Evolutionary conservation across 441 rosid genomes (phyloP), one percentile per base, ranked within the genome.

Genomic region (Mallotus repandus): DNA sequence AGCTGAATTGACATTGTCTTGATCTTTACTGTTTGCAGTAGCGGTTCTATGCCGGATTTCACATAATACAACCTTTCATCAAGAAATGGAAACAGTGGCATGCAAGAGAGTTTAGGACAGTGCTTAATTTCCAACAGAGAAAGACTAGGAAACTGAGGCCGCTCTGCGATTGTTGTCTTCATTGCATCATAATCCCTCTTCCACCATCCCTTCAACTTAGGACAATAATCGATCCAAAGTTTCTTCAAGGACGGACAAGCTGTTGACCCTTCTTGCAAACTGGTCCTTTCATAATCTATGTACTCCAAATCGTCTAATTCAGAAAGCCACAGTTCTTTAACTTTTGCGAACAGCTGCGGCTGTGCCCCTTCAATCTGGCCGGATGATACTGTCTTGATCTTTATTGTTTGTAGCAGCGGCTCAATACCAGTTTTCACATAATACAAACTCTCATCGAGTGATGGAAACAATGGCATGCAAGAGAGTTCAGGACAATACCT

Each of bases 401-500:
- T 35, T 35, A 69, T 14, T 16, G 68, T 72, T 38, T 49, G 32
- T 10, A 19, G 49, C 14, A 78, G 35, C 25, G 76, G 55, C 8
- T 43, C 32, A 12, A 58, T 14, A 9, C 46, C 46, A 43, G 46
- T 5, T 43, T 29, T 70, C 22, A 61, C 54, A 32, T 53, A 0
- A 5, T 9, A 0, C 38, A 75, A n/a, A 7, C 0, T 9, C 1
- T 46, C 69, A 15, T 71, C 77, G 16, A 82, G 69, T 21, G 55
- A n/a, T 43, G 85, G 86, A 67, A 67, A 69, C 18, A 48, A 15
- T 19, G 83, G 83, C 77, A 80, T 63, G 15, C 25, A 70, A 18
- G 41, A 15, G 21, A 80, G 10, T 1, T 65, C 8, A 0, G 78
- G 76, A 63, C 85, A 82, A 11, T 57, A 11, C 4, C 1, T 1